Conservation (phyloP, 1,284 basidiomycete species). For the Leccinum griseonigrum region DNA sequence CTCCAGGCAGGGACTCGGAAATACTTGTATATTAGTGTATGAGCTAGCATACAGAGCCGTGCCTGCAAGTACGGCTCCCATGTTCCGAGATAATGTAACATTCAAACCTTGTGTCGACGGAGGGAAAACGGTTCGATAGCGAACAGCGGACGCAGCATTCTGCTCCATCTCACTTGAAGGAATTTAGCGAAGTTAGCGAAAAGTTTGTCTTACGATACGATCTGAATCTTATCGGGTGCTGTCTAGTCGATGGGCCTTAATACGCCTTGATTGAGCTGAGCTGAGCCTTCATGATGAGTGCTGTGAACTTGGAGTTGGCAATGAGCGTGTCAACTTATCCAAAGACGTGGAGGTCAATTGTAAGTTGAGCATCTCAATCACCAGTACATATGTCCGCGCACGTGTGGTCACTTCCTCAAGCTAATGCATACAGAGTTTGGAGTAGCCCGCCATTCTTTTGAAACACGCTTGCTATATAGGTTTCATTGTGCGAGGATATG, state of each 20-base stretch:
- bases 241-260: slow-evolving; percentile 49
- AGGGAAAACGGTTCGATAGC: slow-evolving; percentile 61
- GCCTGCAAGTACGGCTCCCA: slow-evolving; percentile 79
- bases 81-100: slow-evolving; percentile 19
- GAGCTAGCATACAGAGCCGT: background rate
- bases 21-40: no score
- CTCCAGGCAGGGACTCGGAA: no score
- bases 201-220: slow-evolving; percentile 61
- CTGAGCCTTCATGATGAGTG: slow-evolving; percentile 72
- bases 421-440: slow-evolving; percentile 88
- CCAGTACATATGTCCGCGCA: slow-evolving; percentile 36
- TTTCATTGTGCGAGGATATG: slow-evolving; percentile 66
- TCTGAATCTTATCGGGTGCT: slow-evolving; percentile 52
- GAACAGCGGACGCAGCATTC: slow-evolving; percentile 79
- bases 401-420: slow-evolving; percentile 89
- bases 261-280: slow-evolving; percentile 62
- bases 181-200: slow-evolving; percentile 75
- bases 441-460: slow-evolving; percentile 45
- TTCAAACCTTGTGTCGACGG: slow-evolving; percentile 31
- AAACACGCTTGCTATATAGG: slow-evolving; percentile 56
- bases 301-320: slow-evolving; percentile 91
- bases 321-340: slow-evolving; percentile 88
- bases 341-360: slow-evolving; percentile 28
- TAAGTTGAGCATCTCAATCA: background rate
- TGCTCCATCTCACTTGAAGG: slow-evolving; percentile 90